Evolutionary conservation across 2,329 filamentous ascomycete genomes (phyloP), one percentile per base, ranked within the genome.

Genomic region (Xylariaceae sp.): DNA sequence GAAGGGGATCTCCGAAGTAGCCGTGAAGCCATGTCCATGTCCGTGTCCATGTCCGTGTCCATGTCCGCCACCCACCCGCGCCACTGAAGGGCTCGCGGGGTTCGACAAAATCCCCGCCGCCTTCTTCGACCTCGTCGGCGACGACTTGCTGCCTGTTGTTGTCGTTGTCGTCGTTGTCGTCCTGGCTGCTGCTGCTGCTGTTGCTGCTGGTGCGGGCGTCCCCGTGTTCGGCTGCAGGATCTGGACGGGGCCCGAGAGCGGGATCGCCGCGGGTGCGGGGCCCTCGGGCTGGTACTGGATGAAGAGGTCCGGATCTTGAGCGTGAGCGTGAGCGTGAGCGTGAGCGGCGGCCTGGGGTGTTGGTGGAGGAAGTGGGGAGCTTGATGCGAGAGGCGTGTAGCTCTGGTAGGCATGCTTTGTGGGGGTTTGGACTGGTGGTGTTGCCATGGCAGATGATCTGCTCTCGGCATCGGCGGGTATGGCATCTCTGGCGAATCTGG

Each of bases 221-320:
- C 40, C 40, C 13, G 42, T 45, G 26, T 50, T 52, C 9, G 49
- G 47, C 15, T 51, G 44, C 9, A 52, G 31, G 22, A 55, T 49
- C 21, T 45, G 42, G 12, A 52, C 24, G 5, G 52, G 50, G 2
- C 38, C 36, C 7, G 45, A 40, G 21, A 51, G 56, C 5, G 55
- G 45, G 12, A 65, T 40, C 1, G 62, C 33, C 4, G 55, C 49
- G 1, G 71, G 60, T 0, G 56, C 39, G 1, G 70, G 66, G 0
- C 72, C 73, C n/a, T 72, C 64, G 0, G 73, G 71, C 38, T 76
- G 68, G 40, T 75, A 76, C 0, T 63, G 62, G 16, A 77, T 58
- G 39, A 77, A 77, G 15, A 68, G 47, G 32, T 69, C 63, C 1
- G 52, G 39, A 5, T 48, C 44, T 4, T 45, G 31, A n/a, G n/a